Evolutionary conservation across 2,329 filamentous ascomycete species (phyloP), one percentile per base, ranked within the genome.

Genomic region (Alternaria longipes): DNA sequence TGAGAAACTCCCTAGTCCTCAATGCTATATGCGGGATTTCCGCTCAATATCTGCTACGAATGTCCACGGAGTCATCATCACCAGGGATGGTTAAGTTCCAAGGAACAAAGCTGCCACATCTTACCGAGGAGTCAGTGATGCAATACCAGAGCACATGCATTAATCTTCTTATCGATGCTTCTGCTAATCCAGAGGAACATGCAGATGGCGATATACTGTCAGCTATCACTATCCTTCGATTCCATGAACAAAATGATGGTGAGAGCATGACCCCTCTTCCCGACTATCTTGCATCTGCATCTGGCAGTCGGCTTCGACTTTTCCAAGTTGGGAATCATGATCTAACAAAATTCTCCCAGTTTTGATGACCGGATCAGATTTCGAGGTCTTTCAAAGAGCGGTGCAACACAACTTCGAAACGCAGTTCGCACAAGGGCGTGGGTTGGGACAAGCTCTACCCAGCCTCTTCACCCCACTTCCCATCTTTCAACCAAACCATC

Each of bases 71-170:
- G 14, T n/a, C 14, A 36, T 36, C 34, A 14, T 36, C 34, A 6
- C 18, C 44, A 20, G 44, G 24, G 4, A 24, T 28, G 16, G 14
- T 30, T 12, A 1, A 30, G 16, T 47, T 24, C 16, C 8, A 47
- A 47, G 24, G 44, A 11, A 47, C 44, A 47, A 16, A 47, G 44
- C 44, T 47, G 12, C 44, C 18, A 16, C 22, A 24, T 30, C 44
- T 47, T 30, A 47, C 44, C 22, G 44, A 47, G 44, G 44, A 47
- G 22, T 47, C 24, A 47, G 44, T 47, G 24, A 47, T 47, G 30
- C 44, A 30, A 12, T 30, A 47, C 24, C 44, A 47, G 14, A 30
- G 44, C 24, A 47, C 44, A 9, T 47, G 44, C 22, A 47, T 47
- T 24, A 47, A 47, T 14, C 44, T 47, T 47, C 44, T 47, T 8